Evolutionary conservation across 495 filamentous ascomycete species (phyloP), one percentile per base, ranked within the genome.

Genomic region (Articulospora tetracladia): DNA sequence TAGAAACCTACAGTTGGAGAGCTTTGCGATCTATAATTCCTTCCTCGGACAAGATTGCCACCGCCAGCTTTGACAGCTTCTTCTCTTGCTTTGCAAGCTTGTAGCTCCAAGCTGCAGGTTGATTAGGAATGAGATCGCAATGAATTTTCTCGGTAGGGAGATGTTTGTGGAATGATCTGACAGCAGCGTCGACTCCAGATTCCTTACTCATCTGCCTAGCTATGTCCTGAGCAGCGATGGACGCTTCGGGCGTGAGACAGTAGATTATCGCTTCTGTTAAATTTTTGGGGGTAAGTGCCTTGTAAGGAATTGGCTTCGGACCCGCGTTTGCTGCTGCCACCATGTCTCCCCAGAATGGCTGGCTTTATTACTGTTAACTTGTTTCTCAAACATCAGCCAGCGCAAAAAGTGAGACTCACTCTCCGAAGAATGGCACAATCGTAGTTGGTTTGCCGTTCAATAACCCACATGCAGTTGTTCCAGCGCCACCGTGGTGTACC

Each of bases 381-480:
- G 8, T n/a, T 8, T 34, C 7, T 12, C n/a, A 51, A 15, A 51
- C 25, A 1, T 20, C 20, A 51, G 15, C 30, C 30, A 15, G 30
- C 15, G 3, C 15, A 3, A 26, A 51, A 22, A 34, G 6, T 51
- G n/a, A 28, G 24, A 70, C 73, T 55, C 65, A 78, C 76, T 89
- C 85, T 47, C 84, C 84, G 62, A 87, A 87, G 64, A 89, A 87
- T 0, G 85, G 85, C 0, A 89, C 76, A 4, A 89, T 79, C 2
- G 75, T 71, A 0, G 84, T 87, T 0, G 86, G 83, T n/a, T 73
- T 66, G 6, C 80, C 84, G 49, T 77, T 76, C 0, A 74, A 69
- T 0, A 89, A 76, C 15, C 84, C 86, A 26, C 80, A 81, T n/a
- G 85, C 84, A 3, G 85, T 89, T 0, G 86, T 89, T 23, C 86